Base-by-base conservation (phyloP, 1,139 yeast genomes). In the Suhomyces maxii region DNA sequence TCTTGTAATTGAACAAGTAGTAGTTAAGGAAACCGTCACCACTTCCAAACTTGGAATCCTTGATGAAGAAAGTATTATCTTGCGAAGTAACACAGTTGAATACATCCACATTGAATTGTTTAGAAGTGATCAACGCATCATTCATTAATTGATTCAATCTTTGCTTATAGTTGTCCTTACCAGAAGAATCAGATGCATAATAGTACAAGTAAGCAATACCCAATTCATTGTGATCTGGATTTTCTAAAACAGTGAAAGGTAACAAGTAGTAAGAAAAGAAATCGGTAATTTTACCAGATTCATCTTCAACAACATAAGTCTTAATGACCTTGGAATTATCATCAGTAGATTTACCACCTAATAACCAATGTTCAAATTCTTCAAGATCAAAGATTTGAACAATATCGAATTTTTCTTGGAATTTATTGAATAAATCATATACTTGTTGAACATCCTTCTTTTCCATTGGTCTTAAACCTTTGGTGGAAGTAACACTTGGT, bases 1-100 rank as follows among this genome's bases (percentile, higher is more conserved):
- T 84, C 61, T 77, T 84, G 72, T 91, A 93, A 66, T 93, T 93
- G 77, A 93, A 95, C 58, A 95, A 71, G 63, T 93, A 93, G 65
- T 86, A 95, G 68, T 93, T 88, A 61, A 93, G 77, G 63, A 80
- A 80, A 0, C 99, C 99, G 64, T 93, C 98, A 38, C 99, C 99
- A 41, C 83, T 81, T 25, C 97, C 97, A 65, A 95, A 93, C 64
- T 89, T 89, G 67, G 89, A 77, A 42, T 86, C 84, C 35, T 88
- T 86, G 55, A 93, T 72, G 68, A 93, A 89, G 50, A 84, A 70
- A 8, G 90, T 80, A 63, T 93, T 95, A 63, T 93, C 99, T 68
- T 91, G 96, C 10, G 90, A 77, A 0, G 97, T 84, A 51, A 93
- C 76, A 12, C 97, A 96, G 64, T 93, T 93, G 77, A 91, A 89